These are phyloP conservation scores for Sporothrix mexicana DNA, from an alignment of 2,329 filamentous ascomycete species.

Conservation along the genomic window DNA sequence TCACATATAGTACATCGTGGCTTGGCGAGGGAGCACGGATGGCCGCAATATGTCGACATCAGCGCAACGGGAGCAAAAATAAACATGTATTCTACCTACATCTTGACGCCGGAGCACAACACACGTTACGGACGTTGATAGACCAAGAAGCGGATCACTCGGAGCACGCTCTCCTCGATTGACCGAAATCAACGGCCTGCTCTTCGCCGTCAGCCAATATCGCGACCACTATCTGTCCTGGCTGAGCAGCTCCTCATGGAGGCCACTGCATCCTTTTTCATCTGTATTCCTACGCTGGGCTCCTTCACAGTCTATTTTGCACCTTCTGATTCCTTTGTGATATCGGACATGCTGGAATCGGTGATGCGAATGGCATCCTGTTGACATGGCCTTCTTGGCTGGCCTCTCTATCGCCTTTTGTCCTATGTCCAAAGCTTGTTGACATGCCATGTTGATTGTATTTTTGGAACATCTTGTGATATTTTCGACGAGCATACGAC, in stretches of 20 bases:
- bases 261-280: background rate
- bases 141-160: background rate
- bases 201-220: background rate
- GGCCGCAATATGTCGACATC: background rate
- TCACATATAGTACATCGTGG: background rate
- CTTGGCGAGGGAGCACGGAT: background rate
- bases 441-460: no score
- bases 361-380: background rate
- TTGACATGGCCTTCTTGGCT: background rate
- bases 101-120: no score
- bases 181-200: background rate
- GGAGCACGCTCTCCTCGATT: background rate
- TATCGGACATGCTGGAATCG: background rate
- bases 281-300: background rate
- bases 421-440: background rate
- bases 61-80: background rate
- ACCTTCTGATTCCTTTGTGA: background rate
- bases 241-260: background rate
- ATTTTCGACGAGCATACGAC: no score
- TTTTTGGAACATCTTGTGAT: background rate
- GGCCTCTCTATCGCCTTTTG: background rate
- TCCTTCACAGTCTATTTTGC: background rate
- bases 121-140: no score
- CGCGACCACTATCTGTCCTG: background rate
- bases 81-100: no score